Percentiles rank a stretch among this genome's conserved stretches.
These are phyloP conservation scores for Thelonectria olida DNA, from an alignment of 2,329 filamentous ascomycete species.

Conservation along the genomic window DNA sequence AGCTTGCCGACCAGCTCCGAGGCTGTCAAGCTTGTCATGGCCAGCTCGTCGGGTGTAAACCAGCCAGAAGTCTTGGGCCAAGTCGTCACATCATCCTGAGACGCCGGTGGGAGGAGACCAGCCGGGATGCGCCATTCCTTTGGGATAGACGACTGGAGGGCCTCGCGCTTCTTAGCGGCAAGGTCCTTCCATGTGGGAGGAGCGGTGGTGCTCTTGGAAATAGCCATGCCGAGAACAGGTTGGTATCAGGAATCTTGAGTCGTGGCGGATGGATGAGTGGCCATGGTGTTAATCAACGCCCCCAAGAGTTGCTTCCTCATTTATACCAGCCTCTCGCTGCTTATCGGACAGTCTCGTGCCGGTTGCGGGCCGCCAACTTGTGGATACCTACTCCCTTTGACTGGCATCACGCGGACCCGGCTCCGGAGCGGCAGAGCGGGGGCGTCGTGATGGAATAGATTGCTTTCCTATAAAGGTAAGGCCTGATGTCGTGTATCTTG, in stretches of 20 bases:
- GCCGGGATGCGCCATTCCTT: slow-evolving; percentile 65
- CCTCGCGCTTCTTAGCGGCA: slow-evolving; percentile 26
- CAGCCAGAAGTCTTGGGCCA: slow-evolving; percentile 68
- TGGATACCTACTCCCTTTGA: neutral
- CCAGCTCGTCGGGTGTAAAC: slow-evolving; percentile 60
- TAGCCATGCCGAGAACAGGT: neutral
- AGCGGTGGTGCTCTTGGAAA: slow-evolving; percentile 10
- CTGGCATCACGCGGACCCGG: neutral
- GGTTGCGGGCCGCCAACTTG: neutral
- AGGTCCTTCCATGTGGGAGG: slow-evolving; percentile 29
- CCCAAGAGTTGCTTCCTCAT: neutral
- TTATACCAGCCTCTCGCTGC: neutral
- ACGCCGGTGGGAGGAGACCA: slow-evolving; percentile 60
- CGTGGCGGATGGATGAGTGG: neutral
- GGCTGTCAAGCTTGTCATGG: slow-evolving; percentile 57
- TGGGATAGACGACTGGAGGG: slow-evolving; percentile 58
- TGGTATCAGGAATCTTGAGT: neutral
- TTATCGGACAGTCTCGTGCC: neutral
- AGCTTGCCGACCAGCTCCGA: slow-evolving; percentile 47
- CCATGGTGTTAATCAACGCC: neutral
- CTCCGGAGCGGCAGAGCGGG: neutral
- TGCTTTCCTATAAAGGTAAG: slow-evolving; percentile 36
- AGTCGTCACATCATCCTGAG: slow-evolving; percentile 59
- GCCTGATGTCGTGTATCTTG: neutral
- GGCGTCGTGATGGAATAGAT: slow-evolving; percentile 24